phyloP scores from a whole-genome alignment of 1,139 yeast species.

The Suhomyces kunorum region DNA sequence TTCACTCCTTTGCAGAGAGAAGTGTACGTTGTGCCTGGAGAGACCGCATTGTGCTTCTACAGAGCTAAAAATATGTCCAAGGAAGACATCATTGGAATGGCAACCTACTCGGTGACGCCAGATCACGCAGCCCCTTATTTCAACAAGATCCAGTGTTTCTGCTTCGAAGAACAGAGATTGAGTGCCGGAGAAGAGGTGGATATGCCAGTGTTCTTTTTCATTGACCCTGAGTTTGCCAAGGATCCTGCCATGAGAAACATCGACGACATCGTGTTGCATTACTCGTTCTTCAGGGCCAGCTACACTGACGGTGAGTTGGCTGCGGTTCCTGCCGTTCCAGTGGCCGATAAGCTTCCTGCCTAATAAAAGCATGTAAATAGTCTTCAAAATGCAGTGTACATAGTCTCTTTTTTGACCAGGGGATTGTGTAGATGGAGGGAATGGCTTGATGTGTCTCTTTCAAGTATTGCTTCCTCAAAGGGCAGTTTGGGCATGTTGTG shows the following conservation, averaged over 20 bases:
- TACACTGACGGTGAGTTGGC: constrained; percentile 48
- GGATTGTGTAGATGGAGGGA: too few species aligned
- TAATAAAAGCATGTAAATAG: constrained; percentile 3
- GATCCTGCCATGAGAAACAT: constrained; percentile 93
- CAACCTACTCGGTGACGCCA: constrained; percentile 94
- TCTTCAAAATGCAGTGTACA: not conserved
- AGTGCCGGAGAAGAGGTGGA: constrained; percentile 98
- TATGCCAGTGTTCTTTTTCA: constrained; percentile 98
- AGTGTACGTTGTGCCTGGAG: constrained; percentile 94
- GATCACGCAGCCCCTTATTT: constrained; percentile 96
- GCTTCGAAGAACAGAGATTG: constrained; percentile 94
- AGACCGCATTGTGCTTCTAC: constrained; percentile 94
- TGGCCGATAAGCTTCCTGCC: not conserved
- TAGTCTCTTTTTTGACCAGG: not conserved
- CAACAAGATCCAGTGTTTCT: constrained; percentile 95
- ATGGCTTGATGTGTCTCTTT: too few species aligned
- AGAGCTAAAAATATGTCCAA: constrained; percentile 84
- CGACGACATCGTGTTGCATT: constrained; percentile 87
- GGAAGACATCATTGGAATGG: constrained; percentile 96
- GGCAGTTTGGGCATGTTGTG: too few species aligned
- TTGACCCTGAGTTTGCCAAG: constrained; percentile 95
- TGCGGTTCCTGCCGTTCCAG: constrained; percentile 31
- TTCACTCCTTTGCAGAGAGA: constrained; percentile 94
- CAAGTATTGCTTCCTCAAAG: too few species aligned
- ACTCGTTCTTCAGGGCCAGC: constrained; percentile 83